A percentile compares a stretch with the other conserved stretches of the same genome.
phyloP scores from a whole-genome alignment of 2,329 filamentous ascomycete genomes.

The Penicillium sp. region DNA sequence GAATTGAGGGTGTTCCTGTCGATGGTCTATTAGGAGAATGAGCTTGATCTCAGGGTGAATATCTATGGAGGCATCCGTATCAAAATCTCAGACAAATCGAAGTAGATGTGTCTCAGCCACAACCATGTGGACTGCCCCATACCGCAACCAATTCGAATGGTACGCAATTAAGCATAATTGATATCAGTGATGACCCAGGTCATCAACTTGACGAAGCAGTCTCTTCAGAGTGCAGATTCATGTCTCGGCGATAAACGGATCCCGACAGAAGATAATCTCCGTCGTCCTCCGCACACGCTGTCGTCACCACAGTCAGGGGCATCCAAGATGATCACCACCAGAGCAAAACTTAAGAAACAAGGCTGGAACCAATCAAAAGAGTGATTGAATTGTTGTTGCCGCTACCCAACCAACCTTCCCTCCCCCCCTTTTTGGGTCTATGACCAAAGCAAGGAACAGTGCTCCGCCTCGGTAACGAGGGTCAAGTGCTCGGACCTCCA shows the following conservation, averaged over 20 bases:
- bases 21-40: background rate
- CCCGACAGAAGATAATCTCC: slow-evolving; percentile 1
- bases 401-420: too few relatives aligned
- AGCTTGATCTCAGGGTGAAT: slow-evolving; percentile 17
- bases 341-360: too few relatives aligned
- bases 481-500: background rate
- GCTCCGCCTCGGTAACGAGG: background rate
- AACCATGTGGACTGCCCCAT: slow-evolving; percentile 21
- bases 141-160: slow-evolving; percentile 11
- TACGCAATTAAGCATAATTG: too few relatives aligned
- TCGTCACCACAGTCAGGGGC: too few relatives aligned
- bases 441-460: slow-evolving; percentile 3
- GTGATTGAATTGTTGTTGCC: too few relatives aligned
- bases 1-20: too few relatives aligned
- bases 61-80: background rate
- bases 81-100: too few relatives aligned
- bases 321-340: too few relatives aligned
- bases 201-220: too few relatives aligned
- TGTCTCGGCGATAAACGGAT: background rate
- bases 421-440: background rate
- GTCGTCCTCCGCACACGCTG: background rate
- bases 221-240: too few relatives aligned
- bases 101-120: slow-evolving; percentile 24
- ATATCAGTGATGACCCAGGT: too few relatives aligned
- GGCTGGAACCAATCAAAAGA: too few relatives aligned